Evolutionary conservation across 2,329 filamentous ascomycete species (phyloP), one percentile per base, ranked within the genome.

Genomic region (Aspergillus tanneri): DNA sequence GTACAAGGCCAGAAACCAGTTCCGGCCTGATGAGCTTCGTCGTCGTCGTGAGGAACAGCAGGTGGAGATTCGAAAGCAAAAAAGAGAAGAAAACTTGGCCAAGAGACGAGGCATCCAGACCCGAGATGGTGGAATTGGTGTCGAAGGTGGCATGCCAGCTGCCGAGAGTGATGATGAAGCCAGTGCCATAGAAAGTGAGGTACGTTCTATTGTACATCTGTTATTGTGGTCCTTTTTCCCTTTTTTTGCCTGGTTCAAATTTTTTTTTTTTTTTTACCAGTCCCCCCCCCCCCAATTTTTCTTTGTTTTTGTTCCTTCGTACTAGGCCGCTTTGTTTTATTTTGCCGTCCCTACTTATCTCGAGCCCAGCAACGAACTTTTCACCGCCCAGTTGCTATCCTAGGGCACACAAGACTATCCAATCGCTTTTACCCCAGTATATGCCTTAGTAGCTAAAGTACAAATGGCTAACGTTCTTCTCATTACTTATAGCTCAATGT

Each of bases 1-100:
- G 79, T 99, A 96, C 86, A 99, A 99, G 87, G 93, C 93, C 47
- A 96, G 96, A 83, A 92, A 89, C 76, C 90, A 90, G 67, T 97
- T 99, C 82, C 96, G 96, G 84, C 92, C 92, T 65, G 93, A 99
- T 73, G 93, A 99, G 79, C 86, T 99, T 60, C 90, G 93, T 71
- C 91, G 93, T 68, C 93, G 93, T 71, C 93, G 93, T 70, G 93
- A 99, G 74, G 93, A 99, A 77, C 91, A 96, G 75, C 93, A 97
- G 78, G 93, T 99, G 59, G 93, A 99, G 79, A 99, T 99, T 69
- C 87, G 93, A 72, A 96, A 95, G 79, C 89, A 91, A 58, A 97
- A 97, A 84, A 86, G 93, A 70, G 93, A 99, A 77, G 93, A 99
- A 79, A 97, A 96, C 77, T 78, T 99, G 70, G 93, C 93, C 73